A percentile compares a stretch with the other conserved stretches of the same genome.
These are phyloP conservation scores for Fusarium tupiense DNA, from an alignment of 2,329 filamentous ascomycete genomes.

Conservation along the genomic window DNA sequence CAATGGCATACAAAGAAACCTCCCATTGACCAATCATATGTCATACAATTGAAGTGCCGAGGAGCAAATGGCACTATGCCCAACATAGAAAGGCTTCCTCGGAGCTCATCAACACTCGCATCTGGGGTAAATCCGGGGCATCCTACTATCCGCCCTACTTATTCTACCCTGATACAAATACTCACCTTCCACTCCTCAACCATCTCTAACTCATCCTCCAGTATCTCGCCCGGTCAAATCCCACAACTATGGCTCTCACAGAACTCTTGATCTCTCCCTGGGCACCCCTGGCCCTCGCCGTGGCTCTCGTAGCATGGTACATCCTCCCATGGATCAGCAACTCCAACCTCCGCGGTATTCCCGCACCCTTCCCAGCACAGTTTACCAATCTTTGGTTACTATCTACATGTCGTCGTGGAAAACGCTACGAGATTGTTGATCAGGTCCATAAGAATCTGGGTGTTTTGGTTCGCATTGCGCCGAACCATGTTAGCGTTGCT, in stretches of 20 bases:
- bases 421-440: constrained; percentile 71
- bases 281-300: constrained; percentile 22
- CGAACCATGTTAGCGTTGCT: constrained; percentile 84
- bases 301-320: constrained; percentile 26
- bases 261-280: constrained; percentile 33
- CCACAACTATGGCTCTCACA: constrained; percentile 28
- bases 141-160: background rate
- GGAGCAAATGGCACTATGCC: background rate
- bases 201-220: background rate
- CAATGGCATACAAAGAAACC: fast-evolving
- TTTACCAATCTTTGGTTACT: constrained; percentile 87
- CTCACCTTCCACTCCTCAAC: background rate
- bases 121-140: constrained; percentile 22
- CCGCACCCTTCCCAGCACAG: constrained; percentile 68
- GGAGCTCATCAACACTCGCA: background rate
- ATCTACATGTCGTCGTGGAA: constrained; percentile 70
- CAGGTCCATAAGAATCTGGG: constrained; percentile 78
- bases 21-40: background rate
- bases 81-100: background rate
- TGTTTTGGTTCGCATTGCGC: constrained; percentile 82
- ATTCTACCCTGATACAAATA: constrained; percentile 3
- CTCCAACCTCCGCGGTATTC: constrained; percentile 62
- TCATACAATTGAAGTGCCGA: background rate
- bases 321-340: constrained; percentile 60
- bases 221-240: background rate